Evolutionary conservation across 1,139 yeast genomes (phyloP).

Genomic region (Lodderomyces metapsilosis): DNA sequence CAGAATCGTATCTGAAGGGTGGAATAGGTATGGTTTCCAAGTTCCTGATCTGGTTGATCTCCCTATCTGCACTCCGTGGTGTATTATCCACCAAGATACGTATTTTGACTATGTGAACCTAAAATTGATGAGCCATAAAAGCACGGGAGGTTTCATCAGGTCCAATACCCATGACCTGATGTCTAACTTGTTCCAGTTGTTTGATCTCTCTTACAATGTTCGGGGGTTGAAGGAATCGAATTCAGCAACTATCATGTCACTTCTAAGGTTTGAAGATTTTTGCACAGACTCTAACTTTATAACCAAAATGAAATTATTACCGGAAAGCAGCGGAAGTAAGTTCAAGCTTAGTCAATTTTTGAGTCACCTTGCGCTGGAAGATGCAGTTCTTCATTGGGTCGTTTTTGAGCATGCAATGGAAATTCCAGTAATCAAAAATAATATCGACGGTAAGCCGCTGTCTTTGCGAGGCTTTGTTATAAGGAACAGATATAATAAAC

Average conservation of each 20-base stretch:
- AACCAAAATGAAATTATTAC: neutral
- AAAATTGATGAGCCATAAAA: neutral
- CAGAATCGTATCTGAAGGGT: slow-evolving; percentile 1
- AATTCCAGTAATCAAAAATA: neutral
- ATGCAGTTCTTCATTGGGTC: neutral
- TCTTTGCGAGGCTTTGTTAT: slow-evolving; percentile 6
- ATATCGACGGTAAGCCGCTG: neutral
- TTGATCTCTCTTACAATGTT: neutral
- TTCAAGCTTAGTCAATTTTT: neutral
- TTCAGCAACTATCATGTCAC: neutral
- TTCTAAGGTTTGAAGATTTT: neutral
- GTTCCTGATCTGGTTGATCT: neutral
- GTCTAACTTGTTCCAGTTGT: neutral
- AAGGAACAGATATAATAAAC: slow-evolving; percentile 3
- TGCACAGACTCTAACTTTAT: neutral
- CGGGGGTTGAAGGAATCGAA: neutral
- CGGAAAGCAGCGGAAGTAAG: no score
- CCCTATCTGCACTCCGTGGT: slow-evolving; percentile 1
- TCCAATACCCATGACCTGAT: neutral
- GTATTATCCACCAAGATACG: neutral
- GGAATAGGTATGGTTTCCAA: neutral
- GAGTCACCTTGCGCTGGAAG: neutral
- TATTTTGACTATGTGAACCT: neutral
- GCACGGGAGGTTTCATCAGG: neutral
- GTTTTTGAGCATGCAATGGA: neutral